Conservation (phyloP, 805 yeast genomes). For the Zygoascus biomembranicola region DNA sequence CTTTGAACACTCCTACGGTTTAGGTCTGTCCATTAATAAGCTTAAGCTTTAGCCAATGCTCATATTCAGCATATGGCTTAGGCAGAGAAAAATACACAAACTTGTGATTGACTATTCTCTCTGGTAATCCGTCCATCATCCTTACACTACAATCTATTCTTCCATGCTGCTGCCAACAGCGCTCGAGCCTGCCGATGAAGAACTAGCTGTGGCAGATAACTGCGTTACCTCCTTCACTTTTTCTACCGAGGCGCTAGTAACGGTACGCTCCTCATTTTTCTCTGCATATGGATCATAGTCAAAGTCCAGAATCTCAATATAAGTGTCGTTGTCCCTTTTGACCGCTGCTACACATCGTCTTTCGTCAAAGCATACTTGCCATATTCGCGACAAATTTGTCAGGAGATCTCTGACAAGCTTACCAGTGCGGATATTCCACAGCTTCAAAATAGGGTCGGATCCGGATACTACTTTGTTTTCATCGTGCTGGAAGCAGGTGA, state of each 20-base stretch:
- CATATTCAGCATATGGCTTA: no score
- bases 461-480: constrained; percentile 82
- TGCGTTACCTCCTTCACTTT: background rate
- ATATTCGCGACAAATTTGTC: constrained; percentile 72
- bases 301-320: constrained; percentile 79
- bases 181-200: background rate
- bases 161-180: background rate
- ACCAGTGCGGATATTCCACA: constrained; percentile 82
- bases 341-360: constrained; percentile 88
- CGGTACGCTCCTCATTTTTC: background rate
- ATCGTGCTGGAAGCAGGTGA: constrained; percentile 89
- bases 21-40: no score
- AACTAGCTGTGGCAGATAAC: background rate
- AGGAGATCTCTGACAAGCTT: constrained; percentile 61
- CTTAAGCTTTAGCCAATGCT: no score
- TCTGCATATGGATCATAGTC: constrained; percentile 31
- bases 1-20: no score
- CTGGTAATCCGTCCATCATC: no score
- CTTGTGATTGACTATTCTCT: no score
- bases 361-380: constrained; percentile 89
- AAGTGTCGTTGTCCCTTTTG: constrained; percentile 60
- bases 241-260: background rate
- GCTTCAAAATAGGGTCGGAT: constrained; percentile 73
- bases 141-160: background rate
- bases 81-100: no score